Evolutionary conservation across 2,329 filamentous ascomycete genomes (phyloP).

Genomic region (Aspergillus sclerotialis): DNA sequence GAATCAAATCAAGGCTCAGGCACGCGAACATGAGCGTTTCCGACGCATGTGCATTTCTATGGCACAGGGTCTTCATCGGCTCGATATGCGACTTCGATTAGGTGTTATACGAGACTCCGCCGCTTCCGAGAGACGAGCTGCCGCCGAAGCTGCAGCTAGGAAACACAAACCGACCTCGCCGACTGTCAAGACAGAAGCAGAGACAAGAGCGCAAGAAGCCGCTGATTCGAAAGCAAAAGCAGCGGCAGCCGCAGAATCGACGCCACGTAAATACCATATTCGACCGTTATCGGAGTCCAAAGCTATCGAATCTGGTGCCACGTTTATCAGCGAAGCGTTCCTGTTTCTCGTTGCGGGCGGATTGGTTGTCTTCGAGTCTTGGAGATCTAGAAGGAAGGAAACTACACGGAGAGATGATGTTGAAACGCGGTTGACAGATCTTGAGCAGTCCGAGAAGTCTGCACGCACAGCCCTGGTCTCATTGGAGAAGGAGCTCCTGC

Average conservation of each 20-base stretch:
- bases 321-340: conserved; percentile 62
- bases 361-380: conserved; percentile 57
- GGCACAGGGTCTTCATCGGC: conserved; percentile 57
- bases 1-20: conserved; percentile 62
- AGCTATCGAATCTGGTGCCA: conserved; percentile 62
- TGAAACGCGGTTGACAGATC: conserved; percentile 50
- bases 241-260: conserved; percentile 39
- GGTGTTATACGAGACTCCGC: conserved; percentile 57
- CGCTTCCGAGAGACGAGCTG: conserved; percentile 39
- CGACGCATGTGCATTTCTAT: conserved; percentile 54
- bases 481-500: conserved; percentile 41
- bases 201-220: conserved; percentile 50
- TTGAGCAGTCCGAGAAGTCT: conserved; percentile 46
- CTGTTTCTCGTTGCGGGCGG: conserved; percentile 58
- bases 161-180: conserved; percentile 47
- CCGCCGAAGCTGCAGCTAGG: conserved; percentile 49
- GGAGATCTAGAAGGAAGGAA: conserved; percentile 55
- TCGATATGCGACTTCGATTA: conserved; percentile 63
- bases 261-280: conserved; percentile 48
- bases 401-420: conserved; percentile 54
- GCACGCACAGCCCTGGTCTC: conserved; percentile 34
- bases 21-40: conserved; percentile 62
- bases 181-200: conserved; percentile 56
- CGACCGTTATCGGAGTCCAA: conserved; percentile 60
- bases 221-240: conserved; percentile 39